A percentile compares a stretch with the other conserved stretches of the same genome.
phyloP scores from a whole-genome alignment of 1,284 basidiomycete genomes.

The Microbotryomycetes sp. region DNA sequence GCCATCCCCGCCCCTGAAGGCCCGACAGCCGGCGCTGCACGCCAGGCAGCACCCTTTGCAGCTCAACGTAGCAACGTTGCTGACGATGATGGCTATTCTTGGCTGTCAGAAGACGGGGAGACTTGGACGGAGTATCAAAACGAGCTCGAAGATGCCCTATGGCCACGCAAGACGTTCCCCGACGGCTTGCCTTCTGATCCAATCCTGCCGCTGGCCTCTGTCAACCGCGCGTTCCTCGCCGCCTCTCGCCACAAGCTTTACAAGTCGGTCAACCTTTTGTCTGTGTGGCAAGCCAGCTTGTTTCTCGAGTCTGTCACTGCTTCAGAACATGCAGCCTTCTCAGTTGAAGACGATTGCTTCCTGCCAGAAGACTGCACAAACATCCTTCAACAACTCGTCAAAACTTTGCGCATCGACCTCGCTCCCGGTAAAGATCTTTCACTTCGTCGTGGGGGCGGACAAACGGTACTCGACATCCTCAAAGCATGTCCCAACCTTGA shows the following conservation, averaged over 20 bases:
- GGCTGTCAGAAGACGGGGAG: too few relatives aligned
- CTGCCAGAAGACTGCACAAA: conserved; percentile 1
- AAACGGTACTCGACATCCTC: conserved; percentile 21
- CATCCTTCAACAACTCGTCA: conserved; percentile 10
- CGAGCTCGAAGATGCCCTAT: neutral
- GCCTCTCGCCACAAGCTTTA: conserved; percentile 27
- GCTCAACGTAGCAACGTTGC: too few relatives aligned
- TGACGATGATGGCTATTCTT: too few relatives aligned
- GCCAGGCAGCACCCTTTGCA: too few relatives aligned
- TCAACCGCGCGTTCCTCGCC: conserved; percentile 32
- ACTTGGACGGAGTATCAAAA: too few relatives aligned
- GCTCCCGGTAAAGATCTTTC: neutral
- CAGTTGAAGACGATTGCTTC: too few relatives aligned
- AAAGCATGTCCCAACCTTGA: conserved; percentile 19
- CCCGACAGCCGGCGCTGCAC: too few relatives aligned
- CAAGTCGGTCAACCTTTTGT: neutral
- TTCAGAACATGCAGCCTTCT: neutral
- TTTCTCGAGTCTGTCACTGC: neutral
- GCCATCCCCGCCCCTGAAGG: too few relatives aligned
- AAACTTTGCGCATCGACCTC: conserved; percentile 3
- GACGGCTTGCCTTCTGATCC: conserved; percentile 30
- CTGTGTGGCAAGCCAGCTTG: neutral
- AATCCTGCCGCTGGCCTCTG: conserved; percentile 27
- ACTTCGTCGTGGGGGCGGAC: conserved; percentile 24
- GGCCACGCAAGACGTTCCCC: conserved; percentile 11